Percentiles rank a stretch among this genome's conserved stretches.
Evolutionary conservation across 1,284 basidiomycete species (phyloP).

Genomic region (Cryptococcus sp.): DNA sequence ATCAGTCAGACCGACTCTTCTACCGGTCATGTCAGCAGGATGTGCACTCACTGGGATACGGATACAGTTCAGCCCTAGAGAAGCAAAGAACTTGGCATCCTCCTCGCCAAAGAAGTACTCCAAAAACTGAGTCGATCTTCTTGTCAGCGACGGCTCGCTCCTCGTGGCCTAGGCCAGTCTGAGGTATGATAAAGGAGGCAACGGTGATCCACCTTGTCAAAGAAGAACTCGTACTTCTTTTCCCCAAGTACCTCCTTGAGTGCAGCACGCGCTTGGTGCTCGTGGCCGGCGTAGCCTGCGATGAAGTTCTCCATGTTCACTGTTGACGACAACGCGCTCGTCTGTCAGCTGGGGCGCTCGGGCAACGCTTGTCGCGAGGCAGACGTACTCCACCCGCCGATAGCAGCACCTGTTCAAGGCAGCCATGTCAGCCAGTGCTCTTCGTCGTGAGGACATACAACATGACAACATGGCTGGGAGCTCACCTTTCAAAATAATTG

Average conservation of each 20-base stretch:
- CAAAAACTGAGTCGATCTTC: constrained; percentile 56
- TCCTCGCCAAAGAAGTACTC: constrained; percentile 68
- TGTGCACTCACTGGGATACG: constrained; percentile 47
- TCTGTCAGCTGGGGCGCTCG: neutral
- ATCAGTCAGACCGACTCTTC: neutral
- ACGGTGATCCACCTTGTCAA: constrained; percentile 61
- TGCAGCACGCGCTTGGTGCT: constrained; percentile 62
- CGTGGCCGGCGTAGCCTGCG: constrained; percentile 43
- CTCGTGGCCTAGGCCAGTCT: neutral
- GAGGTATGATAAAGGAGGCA: neutral
- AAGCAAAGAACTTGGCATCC: constrained; percentile 66
- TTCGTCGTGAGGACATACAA: neutral
- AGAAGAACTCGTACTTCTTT: constrained; percentile 70
- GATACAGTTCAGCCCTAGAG: constrained; percentile 66
- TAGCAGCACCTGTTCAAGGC: constrained; percentile 28
- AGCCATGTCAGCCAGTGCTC: constrained; percentile 4
- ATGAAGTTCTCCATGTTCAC: constrained; percentile 50
- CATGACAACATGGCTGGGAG: neutral
- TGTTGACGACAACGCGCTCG: neutral
- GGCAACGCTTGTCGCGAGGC: neutral
- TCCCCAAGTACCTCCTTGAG: constrained; percentile 63
- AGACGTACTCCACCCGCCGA: constrained; percentile 47
- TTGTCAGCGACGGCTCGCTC: too few species aligned
- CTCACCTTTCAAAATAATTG: constrained; percentile 37
- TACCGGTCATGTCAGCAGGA: neutral